These are phyloP conservation scores for Rosa hybrid DNA, from an alignment of 331 rosid species.

Conservation along the genomic window DNA sequence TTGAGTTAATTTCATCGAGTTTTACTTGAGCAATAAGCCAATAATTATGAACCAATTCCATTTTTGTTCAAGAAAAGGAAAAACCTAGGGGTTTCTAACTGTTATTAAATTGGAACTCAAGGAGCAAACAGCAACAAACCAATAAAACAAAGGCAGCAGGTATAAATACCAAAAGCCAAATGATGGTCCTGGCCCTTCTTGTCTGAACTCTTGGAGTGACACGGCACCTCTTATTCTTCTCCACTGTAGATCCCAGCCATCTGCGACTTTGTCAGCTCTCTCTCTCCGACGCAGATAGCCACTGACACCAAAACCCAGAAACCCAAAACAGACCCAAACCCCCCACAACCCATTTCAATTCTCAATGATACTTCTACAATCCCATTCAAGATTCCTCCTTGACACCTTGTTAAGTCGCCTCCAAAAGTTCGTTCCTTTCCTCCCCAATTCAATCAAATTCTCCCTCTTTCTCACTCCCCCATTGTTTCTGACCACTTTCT, in stretches of 20 bases:
- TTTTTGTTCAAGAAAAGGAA: neutral
- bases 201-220: neutral
- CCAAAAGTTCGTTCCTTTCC: constrained; percentile 51
- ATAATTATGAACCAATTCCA: too few relatives aligned
- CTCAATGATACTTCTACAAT: constrained; percentile 84
- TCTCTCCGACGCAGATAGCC: neutral
- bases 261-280: neutral
- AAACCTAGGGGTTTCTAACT: neutral
- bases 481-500: constrained; percentile 3
- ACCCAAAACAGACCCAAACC: neutral
- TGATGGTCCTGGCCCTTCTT: neutral
- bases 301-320: neutral
- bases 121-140: neutral
- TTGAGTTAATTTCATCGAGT: neutral
- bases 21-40: too few relatives aligned
- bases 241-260: constrained; percentile 11
- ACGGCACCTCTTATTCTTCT: neutral
- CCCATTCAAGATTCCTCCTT: constrained; percentile 88
- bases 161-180: neutral
- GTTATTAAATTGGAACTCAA: neutral
- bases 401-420: constrained; percentile 77
- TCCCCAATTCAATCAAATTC: neutral
- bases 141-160: neutral
- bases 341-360: neutral
- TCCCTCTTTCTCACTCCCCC: neutral